Conservation (phyloP, 148 eudicot genomes). For the Polygonum aviculare region DNA sequence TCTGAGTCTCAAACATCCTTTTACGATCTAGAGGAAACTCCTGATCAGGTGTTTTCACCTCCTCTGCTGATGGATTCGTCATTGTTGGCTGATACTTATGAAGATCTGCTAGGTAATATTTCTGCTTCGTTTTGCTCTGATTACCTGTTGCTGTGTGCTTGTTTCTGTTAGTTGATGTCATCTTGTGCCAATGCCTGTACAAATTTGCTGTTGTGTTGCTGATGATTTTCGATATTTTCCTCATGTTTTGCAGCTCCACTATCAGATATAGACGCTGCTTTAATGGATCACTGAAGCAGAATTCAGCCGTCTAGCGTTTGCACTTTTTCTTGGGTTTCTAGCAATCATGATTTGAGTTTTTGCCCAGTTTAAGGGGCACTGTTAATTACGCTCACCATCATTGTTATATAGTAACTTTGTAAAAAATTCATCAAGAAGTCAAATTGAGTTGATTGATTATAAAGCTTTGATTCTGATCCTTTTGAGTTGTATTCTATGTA, state of each 20-base stretch:
- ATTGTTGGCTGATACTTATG: slow-evolving; percentile 67
- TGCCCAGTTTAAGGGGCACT: neutral
- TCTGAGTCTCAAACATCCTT: slow-evolving; percentile 57
- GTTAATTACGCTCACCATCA: neutral
- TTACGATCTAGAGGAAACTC: slow-evolving; percentile 61
- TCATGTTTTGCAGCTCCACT: slow-evolving; percentile 71
- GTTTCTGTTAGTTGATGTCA: neutral
- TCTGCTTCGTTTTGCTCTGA: neutral
- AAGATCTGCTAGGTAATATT: slow-evolving; percentile 79
- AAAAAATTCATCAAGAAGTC: neutral
- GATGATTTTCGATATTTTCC: neutral
- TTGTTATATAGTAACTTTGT: slow-evolving; percentile 1
- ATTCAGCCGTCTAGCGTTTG: neutral
- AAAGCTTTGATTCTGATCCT: neutral
- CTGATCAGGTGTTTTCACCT: slow-evolving; percentile 86
- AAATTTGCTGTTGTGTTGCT: neutral
- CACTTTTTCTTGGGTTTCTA: neutral
- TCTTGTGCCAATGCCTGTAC: neutral
- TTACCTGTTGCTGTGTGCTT: neutral
- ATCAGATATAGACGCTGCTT: slow-evolving; percentile 85
- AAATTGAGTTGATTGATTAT: neutral
- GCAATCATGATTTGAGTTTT: neutral
- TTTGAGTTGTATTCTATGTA: neutral
- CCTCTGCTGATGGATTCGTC: slow-evolving; percentile 83
- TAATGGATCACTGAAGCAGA: slow-evolving; percentile 62